Evolutionary conservation across 768 basidiomycete genomes (phyloP), one percentile per base, ranked within the genome.

Genomic region (Rickenella mellea): DNA sequence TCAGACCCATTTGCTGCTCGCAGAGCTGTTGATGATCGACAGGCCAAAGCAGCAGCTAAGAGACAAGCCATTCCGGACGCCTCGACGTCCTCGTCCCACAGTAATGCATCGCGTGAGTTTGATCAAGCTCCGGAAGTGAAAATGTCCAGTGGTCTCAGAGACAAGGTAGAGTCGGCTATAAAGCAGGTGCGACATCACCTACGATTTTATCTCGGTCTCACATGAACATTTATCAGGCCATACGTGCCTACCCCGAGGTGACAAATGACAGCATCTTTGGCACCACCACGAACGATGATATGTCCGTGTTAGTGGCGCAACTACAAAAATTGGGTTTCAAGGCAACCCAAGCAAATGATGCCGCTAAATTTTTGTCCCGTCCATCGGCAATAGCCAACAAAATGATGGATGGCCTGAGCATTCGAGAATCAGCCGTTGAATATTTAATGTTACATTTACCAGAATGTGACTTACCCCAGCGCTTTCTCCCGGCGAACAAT

Each of bases 391-490:
- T 83, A n/a, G 65, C 76, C 5, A 68, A 74, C 14, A 76, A 74
- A 28, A 68, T 94, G 11, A 65, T 91, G 26, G 60, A 56, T 6
- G 66, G 74, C 5, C 58, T 79, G 2, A 67, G 76, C 5, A 75
- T 82, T 4, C 59, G 90, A 11, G 80, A 90, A 55, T 86, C 89
- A 0, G 78, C 78, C 40, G 80, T 92, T 33, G 85, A 91, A 50
- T 89, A 88, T 62, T 69, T 96, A 2, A 70, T 94, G 33, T 68
- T 94, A 17, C 76, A 87, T 51, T 56, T 86, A 5, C 84, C 91
- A 0, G 92, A 97, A 64, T 82, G 86, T 44, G 91, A 94, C 51
- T 71, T 96, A 4, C 93, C 93, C 0, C 55, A 67, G 39, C 72
- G 74, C 21, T 88, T 89, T 57, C 59, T 85, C 12, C 76, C 82